Evolutionary conservation across 2,329 filamentous ascomycete species (phyloP), one percentile per base, ranked within the genome.

Genomic region (Scytalidium sp.): DNA sequence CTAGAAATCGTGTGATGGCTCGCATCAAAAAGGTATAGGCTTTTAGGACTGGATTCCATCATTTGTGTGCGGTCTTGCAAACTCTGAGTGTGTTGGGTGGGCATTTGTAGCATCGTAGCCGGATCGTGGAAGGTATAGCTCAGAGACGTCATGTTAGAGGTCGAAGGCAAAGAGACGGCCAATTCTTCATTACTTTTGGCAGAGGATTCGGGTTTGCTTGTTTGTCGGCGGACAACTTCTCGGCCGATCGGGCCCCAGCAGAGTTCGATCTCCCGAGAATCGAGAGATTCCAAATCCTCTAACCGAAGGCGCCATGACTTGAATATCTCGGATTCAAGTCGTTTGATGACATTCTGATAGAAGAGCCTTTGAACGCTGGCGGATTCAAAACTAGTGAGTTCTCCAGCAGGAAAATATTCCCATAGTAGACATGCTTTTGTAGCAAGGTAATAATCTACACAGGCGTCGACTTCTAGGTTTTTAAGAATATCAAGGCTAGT

Each of bases 311-410:
- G 23, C 58, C 56, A 61, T 40, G 56, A n/a, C 41, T 61, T 60
- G 57, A 60, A 59, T 55, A 61, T 60, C 51, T 44, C 58, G 54
- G 56, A 42, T 49, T 61, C 59, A 41, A 61, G 59, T 52, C 59
- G 53, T 59, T 60, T 60, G 52, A 61, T 51, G 40, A 61, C 59
- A 36, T 61, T 61, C 49, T 61, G 58, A 32, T 62, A 61, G 56
- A 62, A 62, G 36, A 61, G 58, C 50, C 57, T 50, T 54, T 62
- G 59, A 50, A 62, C 59, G 43, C 49, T 56, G 46, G 53, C 52
- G 52, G 25, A 40, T 42, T 62, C 59, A 27, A 61, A 61, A 39
- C 53, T 48, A 51, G 58, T 44, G 5, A 41, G 51, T 50, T 55
- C 27, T 51, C 52, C 55, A 52, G 23, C 23, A 40, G 59, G 59